Base-by-base conservation (phyloP, 2,329 filamentous ascomycete genomes). In the Magnaporthiopsis rhizophila region DNA sequence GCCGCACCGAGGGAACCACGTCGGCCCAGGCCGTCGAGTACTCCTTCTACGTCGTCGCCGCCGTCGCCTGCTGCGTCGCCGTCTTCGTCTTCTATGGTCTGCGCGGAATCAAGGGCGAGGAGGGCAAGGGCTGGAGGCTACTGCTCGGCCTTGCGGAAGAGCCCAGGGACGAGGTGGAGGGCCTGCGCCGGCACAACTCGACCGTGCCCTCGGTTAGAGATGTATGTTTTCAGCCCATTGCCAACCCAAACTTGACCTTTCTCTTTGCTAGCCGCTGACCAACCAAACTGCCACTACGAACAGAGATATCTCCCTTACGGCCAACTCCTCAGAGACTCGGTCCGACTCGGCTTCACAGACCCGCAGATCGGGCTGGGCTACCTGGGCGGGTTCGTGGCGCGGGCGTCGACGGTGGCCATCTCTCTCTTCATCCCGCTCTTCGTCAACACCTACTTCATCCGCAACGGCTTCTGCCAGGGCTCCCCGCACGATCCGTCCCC, bases 351-450 rank as follows among this genome's bases (percentile, higher is more conserved):
- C 18, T 86, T 92, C 70, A 86, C 80, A 11, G 90, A 96, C 72
- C 82, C 86, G 12, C 85, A 89, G 69, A 96, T 99, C 67, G 88
- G 87, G 24, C 82, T 98, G 0, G 94, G 90, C 34, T 99, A 98
- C 72, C 79, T 98, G 0, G 95, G 94, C 67, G 95, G 95, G 1
- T 97, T 98, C 71, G 94, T 99, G 2, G 94, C 93, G 12, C 87
- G 95, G 64, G 93, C 95, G 9, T 97, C 93, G 0, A 97, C 92
- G 0, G 95, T 99, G 6, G 94, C 91, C 63, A 96, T 99, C 68
- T 96, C 92, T 0, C 84, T 98, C 7, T 99, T 98, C 77, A 90
- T 99, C 64, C 95, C 95, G 0, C 83, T 99, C 2, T 96, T 90
- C 72, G 87, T 97, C 70, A 98, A 98, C 73, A 88, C 91, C 30